Evolutionary conservation across 495 filamentous ascomycete genomes (phyloP), one percentile per base, ranked within the genome.

Genomic region (Penicillium arizonense): DNA sequence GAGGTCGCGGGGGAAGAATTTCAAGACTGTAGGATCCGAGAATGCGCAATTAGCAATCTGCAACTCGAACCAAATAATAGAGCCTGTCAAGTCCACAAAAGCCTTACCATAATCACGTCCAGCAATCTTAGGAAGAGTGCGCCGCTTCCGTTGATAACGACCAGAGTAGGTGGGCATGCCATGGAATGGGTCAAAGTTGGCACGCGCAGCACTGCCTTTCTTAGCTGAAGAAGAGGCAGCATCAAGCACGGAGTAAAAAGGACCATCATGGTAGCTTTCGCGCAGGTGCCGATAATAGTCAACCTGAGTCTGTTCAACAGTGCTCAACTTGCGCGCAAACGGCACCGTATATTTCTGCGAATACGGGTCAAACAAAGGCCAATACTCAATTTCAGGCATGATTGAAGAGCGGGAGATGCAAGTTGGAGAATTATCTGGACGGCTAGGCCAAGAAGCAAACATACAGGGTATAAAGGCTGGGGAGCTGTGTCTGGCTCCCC

Each of bases 81-180:
- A 24, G 41, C 53, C 2, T 20, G 8, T n/a, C 0, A 21, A 23
- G 13, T 20, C 11, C 16, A 16, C 3, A 14, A 2, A 16, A 35
- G 8, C 1, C 78, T 64, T 42, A 83, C 78, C 68, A 62, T 80
- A 83, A 12, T 77, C 66, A 44, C 77, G 65, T 32, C 74, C 76
- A 51, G 71, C 63, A 23, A 84, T 62, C 39, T 70, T 74, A 16
- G 81, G 82, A 1, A 82, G 50, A 20, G 65, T 75, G 50, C 77
- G 62, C 36, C 70, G 74, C 56, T 79, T 79, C 68, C 79, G 82
- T 53, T 74, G 69, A 64, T 84, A 84, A 40, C 75, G 75, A 14
- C 77, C 65, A 37, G 75, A 77, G 56, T 82, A 87, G 7, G 80
- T 79, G 16, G 74, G 78, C 77, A 83, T 84, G 47, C 82, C 79